These are phyloP conservation scores for Chenopodium quinoa DNA, from an alignment of 148 eudicot species.

Conservation along the genomic window DNA sequence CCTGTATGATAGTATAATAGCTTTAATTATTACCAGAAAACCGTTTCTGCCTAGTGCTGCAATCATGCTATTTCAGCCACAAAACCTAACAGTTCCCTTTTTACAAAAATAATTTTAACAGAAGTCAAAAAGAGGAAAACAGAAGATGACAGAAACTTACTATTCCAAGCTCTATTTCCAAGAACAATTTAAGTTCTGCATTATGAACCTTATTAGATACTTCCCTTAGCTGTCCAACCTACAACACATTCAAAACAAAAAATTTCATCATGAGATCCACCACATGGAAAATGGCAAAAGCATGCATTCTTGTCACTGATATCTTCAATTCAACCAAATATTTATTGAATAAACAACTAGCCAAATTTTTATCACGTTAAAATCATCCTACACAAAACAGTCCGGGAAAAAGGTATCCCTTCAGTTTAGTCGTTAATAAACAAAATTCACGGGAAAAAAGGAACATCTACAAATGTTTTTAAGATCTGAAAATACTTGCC, in stretches of 20 bases:
- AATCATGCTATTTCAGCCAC: background rate
- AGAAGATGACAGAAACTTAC: constrained; percentile 34
- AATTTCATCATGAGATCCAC: background rate
- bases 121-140: no score
- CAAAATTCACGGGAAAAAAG: background rate
- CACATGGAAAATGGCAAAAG: background rate
- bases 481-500: background rate
- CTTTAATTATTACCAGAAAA: background rate
- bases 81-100: constrained; percentile 57
- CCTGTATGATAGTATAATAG: constrained; percentile 37
- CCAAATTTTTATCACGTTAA: background rate
- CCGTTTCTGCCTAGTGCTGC: background rate
- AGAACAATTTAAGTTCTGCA: constrained; percentile 76
- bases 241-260: constrained; percentile 4
- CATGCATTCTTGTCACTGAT: background rate
- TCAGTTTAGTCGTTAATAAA: background rate
- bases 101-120: constrained; percentile 60
- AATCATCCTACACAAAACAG: background rate
- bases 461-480: background rate
- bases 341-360: background rate
- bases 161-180: constrained; percentile 71
- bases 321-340: background rate
- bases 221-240: constrained; percentile 91
- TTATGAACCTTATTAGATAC: constrained; percentile 68
- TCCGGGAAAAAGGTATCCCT: background rate